Base-by-base conservation (phyloP, 345 rosid genomes). In the Camelina hispida region DNA sequence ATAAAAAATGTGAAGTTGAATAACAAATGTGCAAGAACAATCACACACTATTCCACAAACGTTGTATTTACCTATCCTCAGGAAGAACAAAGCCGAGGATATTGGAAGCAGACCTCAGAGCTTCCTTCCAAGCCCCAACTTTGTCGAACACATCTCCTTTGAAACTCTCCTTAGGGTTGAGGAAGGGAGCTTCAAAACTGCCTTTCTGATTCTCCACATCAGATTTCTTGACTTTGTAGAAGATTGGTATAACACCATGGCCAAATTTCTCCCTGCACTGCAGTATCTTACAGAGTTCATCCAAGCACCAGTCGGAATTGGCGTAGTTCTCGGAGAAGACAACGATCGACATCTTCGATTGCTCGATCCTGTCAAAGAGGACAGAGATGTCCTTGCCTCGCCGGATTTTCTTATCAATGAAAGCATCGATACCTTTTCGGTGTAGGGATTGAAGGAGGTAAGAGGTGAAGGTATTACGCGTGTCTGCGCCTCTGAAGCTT, bases 401-500 rank as follows among this genome's bases (percentile, higher is more conserved):
- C 20, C 0, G 25, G 9, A 80, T 69, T 30, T 72, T 40, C 35
- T 4, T 58, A 32, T 76, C 80, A 0, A 5, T 67, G 81, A 80
- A 76, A 47, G 47, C 69, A 9, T 67, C 62, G 0, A 80, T 62
- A 17, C 73, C 65, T 61, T 80, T 72, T 2, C 71, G 16, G 0
- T 0, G 43, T 0, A 80, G 62, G 44, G 0, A 53, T 5, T 44
- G 0, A 4, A 53, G 17, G 0, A 80, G 81, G 34, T 76, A 14
- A 60, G 63, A 44, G n/a, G 74, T 72, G 70, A 80, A 72, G 43
- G 40, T 1, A 2, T 76, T 18, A 9, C 83, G 78, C 0, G 68
- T 72, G 64, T 80, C 83, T 0, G 4, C 1, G 1, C 83, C 80
- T 77, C 83, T 62, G 52, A 80, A 80, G n/a, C 83, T 80, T 18